These are phyloP conservation scores for Mycosarcoma mackinlayi DNA, from an alignment of 1,284 basidiomycete species.

Conservation along the genomic window DNA sequence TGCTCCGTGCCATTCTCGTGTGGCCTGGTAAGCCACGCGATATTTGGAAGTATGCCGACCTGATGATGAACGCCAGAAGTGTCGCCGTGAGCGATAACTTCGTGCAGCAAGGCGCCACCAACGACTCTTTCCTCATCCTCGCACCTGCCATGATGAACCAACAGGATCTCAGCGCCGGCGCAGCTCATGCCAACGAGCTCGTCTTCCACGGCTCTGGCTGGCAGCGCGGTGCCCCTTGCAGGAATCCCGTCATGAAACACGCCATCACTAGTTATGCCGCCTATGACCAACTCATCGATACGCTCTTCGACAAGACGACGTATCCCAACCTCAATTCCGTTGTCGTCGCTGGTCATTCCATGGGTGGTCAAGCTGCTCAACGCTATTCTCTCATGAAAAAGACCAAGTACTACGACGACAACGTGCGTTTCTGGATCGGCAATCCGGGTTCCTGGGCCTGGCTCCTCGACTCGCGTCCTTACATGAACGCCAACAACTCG, in stretches of 20 bases:
- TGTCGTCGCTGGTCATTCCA: slow-evolving; percentile 61
- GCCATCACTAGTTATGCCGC: slow-evolving; percentile 52
- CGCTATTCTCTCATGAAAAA: slow-evolving; percentile 57
- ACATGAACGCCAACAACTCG: slow-evolving; percentile 26
- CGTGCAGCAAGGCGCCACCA: slow-evolving; percentile 22
- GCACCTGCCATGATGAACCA: slow-evolving; percentile 42
- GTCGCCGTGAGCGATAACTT: slow-evolving; percentile 38
- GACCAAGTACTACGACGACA: slow-evolving; percentile 46
- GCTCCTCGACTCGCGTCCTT: slow-evolving; percentile 53
- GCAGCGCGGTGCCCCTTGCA: slow-evolving; percentile 51
- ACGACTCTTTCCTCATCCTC: slow-evolving; percentile 39
- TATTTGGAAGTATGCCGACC: slow-evolving; percentile 60
- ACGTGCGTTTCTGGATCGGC: slow-evolving; percentile 59
- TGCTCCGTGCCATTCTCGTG: slow-evolving; percentile 48
- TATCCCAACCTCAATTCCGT: slow-evolving; percentile 63
- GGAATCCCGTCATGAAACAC: slow-evolving; percentile 46
- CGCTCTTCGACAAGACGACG: slow-evolving; percentile 45
- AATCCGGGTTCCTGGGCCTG: slow-evolving; percentile 62
- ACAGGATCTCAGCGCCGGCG: slow-evolving; percentile 45
- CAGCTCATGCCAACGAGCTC: slow-evolving; percentile 34
- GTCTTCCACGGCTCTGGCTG: slow-evolving; percentile 47
- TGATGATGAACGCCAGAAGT: slow-evolving; percentile 50
- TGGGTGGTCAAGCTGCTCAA: slow-evolving; percentile 59
- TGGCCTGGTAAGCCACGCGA: slow-evolving; percentile 60
- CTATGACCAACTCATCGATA: slow-evolving; percentile 48